Evolutionary conservation across 2,329 filamentous ascomycete genomes (phyloP), one percentile per base, ranked within the genome.

Genomic region (Hypoxylon sp.): DNA sequence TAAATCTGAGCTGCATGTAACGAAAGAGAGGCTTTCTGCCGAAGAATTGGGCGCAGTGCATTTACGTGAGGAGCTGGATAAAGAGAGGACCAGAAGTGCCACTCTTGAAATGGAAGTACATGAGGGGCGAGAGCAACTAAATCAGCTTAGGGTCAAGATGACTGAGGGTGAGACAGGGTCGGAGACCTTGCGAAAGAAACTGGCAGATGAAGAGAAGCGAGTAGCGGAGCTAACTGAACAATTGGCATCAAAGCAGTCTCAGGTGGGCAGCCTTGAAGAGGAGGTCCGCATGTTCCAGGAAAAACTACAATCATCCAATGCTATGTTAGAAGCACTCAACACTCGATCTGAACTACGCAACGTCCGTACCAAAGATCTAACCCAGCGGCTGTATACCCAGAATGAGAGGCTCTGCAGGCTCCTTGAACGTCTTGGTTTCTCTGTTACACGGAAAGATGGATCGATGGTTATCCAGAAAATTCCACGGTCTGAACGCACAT

Each of bases 341-440:
- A 82, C 82, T 24, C 88, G 90, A 55, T 88, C 93, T 51, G 89
- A 94, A 47, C 85, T 88, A 50, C 92, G 94, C 50, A 91, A 91
- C 44, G 83, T 85, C 57, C 91, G 90, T 69, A 91, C 93, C 4
- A 94, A 93, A 77, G 93, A 98, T 70, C 83, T 98, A 11, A 97
- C 94, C 1, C 92, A 94, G 75, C 89, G 91, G 62, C 84, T 98
- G 3, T 97, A 93, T 78, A 86, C 89, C 1, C 93, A 97, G 68
- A 94, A 96, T 69, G 92, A 97, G 73, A 91, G 93, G 24, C 84
- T 98, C n/a, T 88, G 88, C 65, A 90, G 91, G 56, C 88, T 99
- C 52, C 85, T 99, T 0, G 94, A 98, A 77, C 89, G 94, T 31
- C 85, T 98, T 3, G 95, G 95, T 11, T 97, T 96, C 77, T 90